Evolutionary conservation across 495 filamentous ascomycete species (phyloP), one percentile per base, ranked within the genome.

Genomic region (Xylaria bambusicola): DNA sequence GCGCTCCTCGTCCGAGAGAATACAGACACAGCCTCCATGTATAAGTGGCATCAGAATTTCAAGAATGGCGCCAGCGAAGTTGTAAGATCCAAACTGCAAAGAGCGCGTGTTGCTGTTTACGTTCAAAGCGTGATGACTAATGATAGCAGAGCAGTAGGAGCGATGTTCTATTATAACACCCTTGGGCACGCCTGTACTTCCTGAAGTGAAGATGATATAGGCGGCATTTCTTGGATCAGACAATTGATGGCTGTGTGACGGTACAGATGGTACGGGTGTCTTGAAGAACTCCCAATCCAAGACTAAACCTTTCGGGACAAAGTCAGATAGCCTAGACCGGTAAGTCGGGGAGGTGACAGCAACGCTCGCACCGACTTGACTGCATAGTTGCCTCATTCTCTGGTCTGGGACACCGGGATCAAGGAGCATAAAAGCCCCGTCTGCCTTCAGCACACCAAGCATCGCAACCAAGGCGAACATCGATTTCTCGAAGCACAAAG

Each of bases 21-120:
- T 77, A 66, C 86, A 89, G 2, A 86, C 75, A 55, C 79, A 83
- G 15, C 79, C 85, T 21, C 86, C 86, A 58, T 81, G 79, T 9
- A 80, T 83, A 9, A 88, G 70, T 1, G 80, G 77, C n/a, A 79
- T 75, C 24, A 84, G 70, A 3, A 83, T 80, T 15, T 87, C 83
- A 12, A 80, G 59, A 10, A 86, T 69, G 24, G 78, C 79, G 12
- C 77, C 78, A 47, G 87, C 85, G 48, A 86, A 88, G 0, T 81
- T 82, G 48, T 81, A 84, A 35, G 81, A 80, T 10, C 82, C 80
- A 58, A 83, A 86, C 52, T 88, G 82, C 17, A 85, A 66, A 33
- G 29, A 33, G 29, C 29, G 29, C 29, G 29, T 33, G 10, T 33
- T 33, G 29, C 29, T 33, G 10, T 33, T 33, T 5, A 33, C 29